Conservation (phyloP, 208 protist species). For the Porcisia deanei region DNA sequence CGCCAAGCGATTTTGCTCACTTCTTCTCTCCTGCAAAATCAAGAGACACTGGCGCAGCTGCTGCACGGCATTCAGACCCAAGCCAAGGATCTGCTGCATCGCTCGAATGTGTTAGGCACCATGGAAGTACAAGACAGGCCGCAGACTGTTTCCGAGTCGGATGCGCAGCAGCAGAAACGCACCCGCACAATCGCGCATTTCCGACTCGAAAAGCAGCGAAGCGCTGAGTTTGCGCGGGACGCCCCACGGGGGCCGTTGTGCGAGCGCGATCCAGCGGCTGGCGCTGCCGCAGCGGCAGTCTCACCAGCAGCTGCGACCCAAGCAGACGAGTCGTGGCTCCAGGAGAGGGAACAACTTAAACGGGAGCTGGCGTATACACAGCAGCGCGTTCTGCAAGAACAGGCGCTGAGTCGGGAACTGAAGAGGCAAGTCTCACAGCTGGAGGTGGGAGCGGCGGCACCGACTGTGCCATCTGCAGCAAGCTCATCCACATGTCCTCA, state of each 20-base stretch:
- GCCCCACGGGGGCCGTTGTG: constrained; percentile 31
- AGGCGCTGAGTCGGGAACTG: constrained; percentile 25
- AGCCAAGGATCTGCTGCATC: constrained; percentile 17
- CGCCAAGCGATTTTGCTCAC: constrained; percentile 26
- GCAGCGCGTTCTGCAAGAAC: constrained; percentile 37
- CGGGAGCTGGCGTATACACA: constrained; percentile 42
- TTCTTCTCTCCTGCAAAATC: constrained; percentile 27
- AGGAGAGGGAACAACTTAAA: constrained; percentile 45
- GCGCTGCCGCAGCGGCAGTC: background rate
- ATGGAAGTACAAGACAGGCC: background rate
- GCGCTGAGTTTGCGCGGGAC: constrained; percentile 42
- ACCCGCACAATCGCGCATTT: constrained; percentile 13
- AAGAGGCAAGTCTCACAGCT: constrained; percentile 29
- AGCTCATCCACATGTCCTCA: background rate
- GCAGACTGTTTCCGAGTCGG: background rate
- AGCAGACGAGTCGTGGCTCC: constrained; percentile 21
- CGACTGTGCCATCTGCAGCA: background rate
- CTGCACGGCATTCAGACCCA: constrained; percentile 29
- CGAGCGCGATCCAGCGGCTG: constrained; percentile 11
- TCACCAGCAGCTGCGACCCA: background rate
- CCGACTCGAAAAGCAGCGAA: constrained; percentile 23
- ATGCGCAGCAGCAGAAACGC: background rate
- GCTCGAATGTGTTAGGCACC: background rate
- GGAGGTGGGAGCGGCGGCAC: constrained; percentile 21
- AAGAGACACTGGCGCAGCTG: constrained; percentile 25